These are phyloP conservation scores for Chaetomiaceae sp. DNA, from an alignment of 2,329 filamentous ascomycete species.

Conservation along the genomic window DNA sequence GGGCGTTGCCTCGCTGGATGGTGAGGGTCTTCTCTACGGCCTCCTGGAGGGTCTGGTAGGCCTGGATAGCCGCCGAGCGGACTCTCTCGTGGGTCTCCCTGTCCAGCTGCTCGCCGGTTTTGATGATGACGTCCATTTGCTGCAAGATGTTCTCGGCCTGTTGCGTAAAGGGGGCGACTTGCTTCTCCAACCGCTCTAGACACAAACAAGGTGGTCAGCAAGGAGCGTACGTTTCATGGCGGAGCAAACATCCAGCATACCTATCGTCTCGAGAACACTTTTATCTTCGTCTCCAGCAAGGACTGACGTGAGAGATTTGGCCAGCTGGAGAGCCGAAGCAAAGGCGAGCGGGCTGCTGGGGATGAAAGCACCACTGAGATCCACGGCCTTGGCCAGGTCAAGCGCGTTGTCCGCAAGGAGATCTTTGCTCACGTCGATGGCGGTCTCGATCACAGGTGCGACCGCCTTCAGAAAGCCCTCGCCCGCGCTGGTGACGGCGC, in stretches of 20 bases:
- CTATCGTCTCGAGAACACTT: not conserved
- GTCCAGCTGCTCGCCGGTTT: not conserved
- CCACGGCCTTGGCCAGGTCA: not conserved
- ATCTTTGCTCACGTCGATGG: not conserved
- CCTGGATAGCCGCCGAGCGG: not conserved
- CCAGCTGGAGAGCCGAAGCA: not conserved
- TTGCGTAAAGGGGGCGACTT: not conserved
- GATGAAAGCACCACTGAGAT: conserved; percentile 1
- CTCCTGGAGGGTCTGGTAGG: not conserved
- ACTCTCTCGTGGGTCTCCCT: not conserved
- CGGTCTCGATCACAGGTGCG: not conserved
- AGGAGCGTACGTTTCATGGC: not conserved
- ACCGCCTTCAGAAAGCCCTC: not conserved
- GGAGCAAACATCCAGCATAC: not conserved
- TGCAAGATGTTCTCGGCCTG: not conserved
- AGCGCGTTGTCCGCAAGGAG: not conserved
- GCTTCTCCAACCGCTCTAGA: not conserved
- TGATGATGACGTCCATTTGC: not conserved
- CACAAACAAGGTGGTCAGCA: not conserved
- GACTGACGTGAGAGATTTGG: not conserved
- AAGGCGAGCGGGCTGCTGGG: not conserved
- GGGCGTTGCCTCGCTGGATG: not conserved
- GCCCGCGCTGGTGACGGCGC: not conserved
- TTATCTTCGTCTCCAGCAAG: not conserved
- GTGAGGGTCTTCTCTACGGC: not conserved